A percentile compares a stretch with the other conserved stretches of the same genome.
Conservation (phyloP, 2,329 filamentous ascomycete genomes). For the Keithomyces neogunnii region DNA sequence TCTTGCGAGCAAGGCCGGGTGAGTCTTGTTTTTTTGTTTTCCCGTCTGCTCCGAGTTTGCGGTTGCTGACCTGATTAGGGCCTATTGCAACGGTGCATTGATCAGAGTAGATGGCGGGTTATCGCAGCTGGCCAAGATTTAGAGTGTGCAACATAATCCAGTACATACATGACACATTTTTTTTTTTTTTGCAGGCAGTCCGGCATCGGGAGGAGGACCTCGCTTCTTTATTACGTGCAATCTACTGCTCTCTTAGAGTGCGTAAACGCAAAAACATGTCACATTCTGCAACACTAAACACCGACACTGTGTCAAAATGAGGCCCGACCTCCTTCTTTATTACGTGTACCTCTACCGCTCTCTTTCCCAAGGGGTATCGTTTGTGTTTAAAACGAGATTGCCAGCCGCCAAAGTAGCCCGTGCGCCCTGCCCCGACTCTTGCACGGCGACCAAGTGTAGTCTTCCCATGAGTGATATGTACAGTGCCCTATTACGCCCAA, state of each 20-base stretch:
- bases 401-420: too few species aligned
- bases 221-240: background rate
- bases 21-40: slow-evolving; percentile 11
- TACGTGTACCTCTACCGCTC: background rate
- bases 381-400: background rate
- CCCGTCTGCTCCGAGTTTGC: background rate
- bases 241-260: background rate
- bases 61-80: slow-evolving; percentile 15
- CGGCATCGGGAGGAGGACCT: background rate
- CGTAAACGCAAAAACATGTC: too few species aligned
- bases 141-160: background rate
- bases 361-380: slow-evolving; percentile 2
- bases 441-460: background rate
- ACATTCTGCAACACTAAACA: too few species aligned
- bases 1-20: slow-evolving; percentile 57
- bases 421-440: too few species aligned
- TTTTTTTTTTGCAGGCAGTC: background rate
- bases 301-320: background rate
- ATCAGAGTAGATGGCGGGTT: slow-evolving; percentile 54
- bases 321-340: background rate
- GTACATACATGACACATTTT: background rate
- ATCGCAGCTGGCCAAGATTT: slow-evolving; percentile 37
- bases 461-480: background rate
- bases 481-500: background rate
- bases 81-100: slow-evolving; percentile 57